Conservation (phyloP, 2,329 filamentous ascomycete genomes). For the Penicillium fuscoglaucum region DNA sequence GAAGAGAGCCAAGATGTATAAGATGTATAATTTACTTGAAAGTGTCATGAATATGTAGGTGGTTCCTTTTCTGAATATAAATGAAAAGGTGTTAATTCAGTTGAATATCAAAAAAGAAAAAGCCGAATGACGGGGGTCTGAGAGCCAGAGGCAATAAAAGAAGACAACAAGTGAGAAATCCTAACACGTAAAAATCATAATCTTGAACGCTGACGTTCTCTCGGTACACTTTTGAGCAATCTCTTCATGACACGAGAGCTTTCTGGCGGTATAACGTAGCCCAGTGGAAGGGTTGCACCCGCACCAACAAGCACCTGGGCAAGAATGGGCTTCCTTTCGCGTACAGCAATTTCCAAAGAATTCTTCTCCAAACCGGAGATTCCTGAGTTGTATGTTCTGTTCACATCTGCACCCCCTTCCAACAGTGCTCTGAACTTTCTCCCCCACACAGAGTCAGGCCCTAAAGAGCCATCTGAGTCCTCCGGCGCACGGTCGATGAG, state of each 20-base stretch:
- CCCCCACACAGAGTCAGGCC: neutral
- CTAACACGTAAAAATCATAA: neutral
- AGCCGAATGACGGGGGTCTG: neutral
- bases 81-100: neutral
- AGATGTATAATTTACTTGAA: neutral
- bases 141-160: neutral
- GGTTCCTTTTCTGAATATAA: neutral
- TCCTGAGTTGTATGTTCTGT: neutral
- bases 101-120: neutral
- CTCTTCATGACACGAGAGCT: neutral
- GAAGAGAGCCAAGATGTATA: neutral
- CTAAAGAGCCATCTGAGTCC: neutral
- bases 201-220: neutral
- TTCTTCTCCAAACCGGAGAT: neutral
- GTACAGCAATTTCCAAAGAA: neutral
- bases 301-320: neutral
- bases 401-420: neutral
- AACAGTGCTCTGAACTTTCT: neutral
- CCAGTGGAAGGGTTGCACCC: neutral
- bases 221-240: neutral
- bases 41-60: neutral
- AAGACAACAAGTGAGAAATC: neutral
- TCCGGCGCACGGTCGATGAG: neutral
- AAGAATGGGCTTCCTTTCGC: neutral
- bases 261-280: neutral